A percentile compares a stretch with the other conserved stretches of the same genome.
Evolutionary conservation across 352 stramenopile species (phyloP).

Genomic region (Pythium rishiriense): DNA sequence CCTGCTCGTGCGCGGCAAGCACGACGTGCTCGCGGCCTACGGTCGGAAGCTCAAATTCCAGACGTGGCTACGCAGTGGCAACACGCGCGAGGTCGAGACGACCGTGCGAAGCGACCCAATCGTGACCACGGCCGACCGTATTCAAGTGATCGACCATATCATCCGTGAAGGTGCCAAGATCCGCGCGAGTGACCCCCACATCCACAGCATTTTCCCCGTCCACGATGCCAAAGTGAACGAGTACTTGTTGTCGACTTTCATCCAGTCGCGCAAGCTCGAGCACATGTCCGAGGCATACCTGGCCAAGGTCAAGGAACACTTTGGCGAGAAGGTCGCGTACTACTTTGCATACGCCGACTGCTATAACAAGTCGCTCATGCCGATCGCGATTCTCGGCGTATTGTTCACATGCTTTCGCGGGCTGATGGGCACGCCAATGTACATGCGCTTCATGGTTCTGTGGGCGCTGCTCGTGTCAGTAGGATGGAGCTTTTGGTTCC

Average conservation of each 20-base stretch:
- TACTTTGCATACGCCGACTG: constrained; percentile 88
- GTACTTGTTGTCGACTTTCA: constrained; percentile 73
- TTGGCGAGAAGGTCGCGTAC: constrained; percentile 84
- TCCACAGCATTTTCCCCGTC: constrained; percentile 78
- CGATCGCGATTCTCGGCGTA: constrained; percentile 73
- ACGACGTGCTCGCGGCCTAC: constrained; percentile 62
- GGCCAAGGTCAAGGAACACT: constrained; percentile 66
- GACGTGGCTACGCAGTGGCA: constrained; percentile 75
- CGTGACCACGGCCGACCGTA: constrained; percentile 71
- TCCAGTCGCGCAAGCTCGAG: constrained; percentile 67
- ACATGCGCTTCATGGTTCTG: constrained; percentile 76
- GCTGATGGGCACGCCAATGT: constrained; percentile 67
- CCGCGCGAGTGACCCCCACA: constrained; percentile 45
- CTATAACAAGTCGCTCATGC: constrained; percentile 83
- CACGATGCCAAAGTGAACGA: constrained; percentile 72
- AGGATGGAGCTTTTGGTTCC: constrained; percentile 78
- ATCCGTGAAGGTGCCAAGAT: constrained; percentile 74
- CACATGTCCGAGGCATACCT: constrained; percentile 61
- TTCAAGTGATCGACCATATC: constrained; percentile 84
- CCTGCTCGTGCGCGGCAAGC: constrained; percentile 65
- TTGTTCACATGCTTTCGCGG: constrained; percentile 64
- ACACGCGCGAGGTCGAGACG: constrained; percentile 69
- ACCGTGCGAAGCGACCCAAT: constrained; percentile 56
- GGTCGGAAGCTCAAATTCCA: constrained; percentile 65
- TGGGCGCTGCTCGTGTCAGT: constrained; percentile 81